Evolutionary conservation across 1,139 yeast species (phyloP).

Genomic region (Taphrina sp.): DNA sequence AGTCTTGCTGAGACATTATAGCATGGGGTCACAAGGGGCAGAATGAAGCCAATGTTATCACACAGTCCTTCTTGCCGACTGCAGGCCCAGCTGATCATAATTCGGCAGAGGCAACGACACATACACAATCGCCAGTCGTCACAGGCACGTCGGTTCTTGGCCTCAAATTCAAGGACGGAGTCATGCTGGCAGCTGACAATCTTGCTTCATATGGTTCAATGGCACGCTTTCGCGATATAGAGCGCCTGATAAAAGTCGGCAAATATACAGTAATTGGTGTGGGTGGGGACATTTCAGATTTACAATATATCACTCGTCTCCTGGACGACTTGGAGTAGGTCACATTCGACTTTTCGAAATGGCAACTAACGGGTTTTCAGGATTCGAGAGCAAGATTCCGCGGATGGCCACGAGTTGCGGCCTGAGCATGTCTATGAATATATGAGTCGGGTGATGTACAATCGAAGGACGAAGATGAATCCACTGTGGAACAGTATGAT

Average conservation of each 20-base stretch:
- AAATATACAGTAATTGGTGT: conserved; percentile 83
- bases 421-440: conserved; percentile 90
- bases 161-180: conserved; percentile 83
- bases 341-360: background rate
- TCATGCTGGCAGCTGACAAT: conserved; percentile 92
- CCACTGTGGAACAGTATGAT: conserved; percentile 95
- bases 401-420: conserved; percentile 70
- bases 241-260: conserved; percentile 82
- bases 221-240: conserved; percentile 78
- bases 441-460: conserved; percentile 76
- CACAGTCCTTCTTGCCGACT: conserved; percentile 23
- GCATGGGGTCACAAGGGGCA: conserved; percentile 32
- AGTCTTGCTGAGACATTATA: background rate
- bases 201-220: conserved; percentile 85
- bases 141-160: conserved; percentile 96
- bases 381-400: conserved; percentile 74
- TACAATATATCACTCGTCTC: conserved; percentile 74
- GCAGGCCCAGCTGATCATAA: conserved; percentile 12
- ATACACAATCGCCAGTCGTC: conserved; percentile 90
- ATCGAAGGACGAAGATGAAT: conserved; percentile 86
- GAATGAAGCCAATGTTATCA: conserved; percentile 26
- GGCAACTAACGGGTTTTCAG: conserved; percentile 30
- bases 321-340: conserved; percentile 67
- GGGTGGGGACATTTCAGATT: conserved; percentile 92
- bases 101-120: conserved; percentile 40